Evolutionary conservation across 1,139 yeast species (phyloP).

Genomic region (Scheffersomyces parashehatae): DNA sequence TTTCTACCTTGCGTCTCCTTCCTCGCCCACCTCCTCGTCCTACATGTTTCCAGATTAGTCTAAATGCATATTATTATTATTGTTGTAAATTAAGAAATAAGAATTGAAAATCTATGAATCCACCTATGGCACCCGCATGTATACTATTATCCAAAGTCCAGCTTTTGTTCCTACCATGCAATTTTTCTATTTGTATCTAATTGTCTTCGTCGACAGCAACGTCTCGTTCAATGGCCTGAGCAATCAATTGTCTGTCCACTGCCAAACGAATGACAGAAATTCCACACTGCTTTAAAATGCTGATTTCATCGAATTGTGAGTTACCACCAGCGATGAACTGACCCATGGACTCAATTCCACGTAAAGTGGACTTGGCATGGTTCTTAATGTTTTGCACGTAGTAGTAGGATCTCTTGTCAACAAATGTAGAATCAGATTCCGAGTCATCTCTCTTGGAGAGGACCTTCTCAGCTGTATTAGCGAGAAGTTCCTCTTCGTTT

Average conservation of each 20-base stretch:
- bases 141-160: too few species aligned
- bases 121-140: too few species aligned
- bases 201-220: too few species aligned
- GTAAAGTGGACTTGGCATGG: slow-evolving; percentile 2
- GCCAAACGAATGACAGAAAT: slow-evolving; percentile 21
- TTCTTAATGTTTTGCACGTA: slow-evolving; percentile 14
- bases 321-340: slow-evolving; percentile 9
- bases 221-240: too few species aligned
- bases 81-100: too few species aligned
- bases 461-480: slow-evolving; percentile 5
- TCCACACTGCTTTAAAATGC: slow-evolving; percentile 19
- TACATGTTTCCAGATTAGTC: too few species aligned
- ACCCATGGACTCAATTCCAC: slow-evolving; percentile 4
- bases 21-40: too few species aligned
- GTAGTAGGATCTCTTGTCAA: slow-evolving; percentile 19
- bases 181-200: too few species aligned
- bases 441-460: slow-evolving; percentile 4
- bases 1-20: too few species aligned
- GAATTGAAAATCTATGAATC: too few species aligned
- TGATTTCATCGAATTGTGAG: slow-evolving; percentile 12
- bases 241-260: neutral
- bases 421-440: slow-evolving; percentile 13
- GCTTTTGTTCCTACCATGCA: too few species aligned
- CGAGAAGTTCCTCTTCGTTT: slow-evolving; percentile 1
- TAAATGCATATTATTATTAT: too few species aligned